Base-by-base conservation (phyloP, 163 green algal genomes). In the Prototheca wickerhamii region DNA sequence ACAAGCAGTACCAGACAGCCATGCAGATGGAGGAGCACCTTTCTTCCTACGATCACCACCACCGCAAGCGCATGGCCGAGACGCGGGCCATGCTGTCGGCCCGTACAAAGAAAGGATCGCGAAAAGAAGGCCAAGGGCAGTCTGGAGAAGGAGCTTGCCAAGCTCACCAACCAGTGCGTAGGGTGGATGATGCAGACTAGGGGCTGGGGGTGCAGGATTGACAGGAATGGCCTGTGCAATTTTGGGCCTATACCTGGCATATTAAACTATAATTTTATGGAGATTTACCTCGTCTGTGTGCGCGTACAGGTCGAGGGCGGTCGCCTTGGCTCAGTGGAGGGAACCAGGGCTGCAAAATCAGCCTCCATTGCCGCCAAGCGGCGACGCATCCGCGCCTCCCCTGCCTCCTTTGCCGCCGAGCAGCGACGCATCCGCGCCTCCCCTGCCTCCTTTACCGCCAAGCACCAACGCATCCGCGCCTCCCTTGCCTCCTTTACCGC, bases 41-140 rank as follows among this genome's bases (percentile, higher is more conserved):
- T n/a, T 86, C 73, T 35, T 90, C 80, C 12, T 95, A 95, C 65
- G 86, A 94, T 67, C 88, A 95, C 69, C 86, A 95, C 71, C 88
- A 95, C 74, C 84, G 81, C 54, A 95, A 95, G 82, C 67, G 85
- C 20, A 73, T 91, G 58, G 68, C 74, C 15, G 85, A 92, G 71
- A 84, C 81, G 63, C 74, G 70, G 29, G 63, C 62, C 3, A 77
- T 78, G 64, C 65, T 75, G 42, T 37, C 64, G 17, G 81, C 84
- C 61, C 76, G 85, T 6, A 18, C 15, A 3, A 54, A 54, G 46
- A 54, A n/a, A 54, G 46, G 46, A 54, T 18, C 46, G 46, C 46
- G 46, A 54, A 6, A 54, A 54, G 46, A 18, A 54, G 46, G 46
- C 46, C 18, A n/a, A n/a, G n/a, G n/a, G n/a, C n/a, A n/a, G n/a